phyloP scores from a whole-genome alignment of 192 early-diverging fungal genomes.

The Dissophora globulifera region DNA sequence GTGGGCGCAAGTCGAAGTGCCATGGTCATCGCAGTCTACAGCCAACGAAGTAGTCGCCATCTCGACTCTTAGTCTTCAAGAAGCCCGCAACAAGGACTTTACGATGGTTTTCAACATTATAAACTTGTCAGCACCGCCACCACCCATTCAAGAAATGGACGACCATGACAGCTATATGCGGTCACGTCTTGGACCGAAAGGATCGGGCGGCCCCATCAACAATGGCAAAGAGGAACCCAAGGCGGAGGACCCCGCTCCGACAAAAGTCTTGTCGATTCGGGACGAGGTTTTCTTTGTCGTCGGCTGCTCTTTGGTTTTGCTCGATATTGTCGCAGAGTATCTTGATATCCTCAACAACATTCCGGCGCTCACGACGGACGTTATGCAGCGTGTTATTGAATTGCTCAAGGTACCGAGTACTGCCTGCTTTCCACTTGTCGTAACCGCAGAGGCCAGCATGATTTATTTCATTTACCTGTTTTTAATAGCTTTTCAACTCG shows the following conservation, averaged over 20 bases:
- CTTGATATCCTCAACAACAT: slow-evolving; percentile 86
- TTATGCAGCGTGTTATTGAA: slow-evolving; percentile 90
- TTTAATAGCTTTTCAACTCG: slow-evolving; percentile 95
- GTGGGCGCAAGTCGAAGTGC: slow-evolving; percentile 95
- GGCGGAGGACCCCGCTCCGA: slow-evolving; percentile 42
- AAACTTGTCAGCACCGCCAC: slow-evolving; percentile 21
- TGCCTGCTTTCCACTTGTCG: no score
- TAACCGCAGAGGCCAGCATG: no score
- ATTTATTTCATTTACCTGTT: no score
- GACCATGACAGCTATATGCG: slow-evolving; percentile 20
- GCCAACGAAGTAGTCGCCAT: slow-evolving; percentile 76
- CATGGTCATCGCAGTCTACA: slow-evolving; percentile 91
- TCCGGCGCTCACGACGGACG: slow-evolving; percentile 80
- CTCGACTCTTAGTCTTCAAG: slow-evolving; percentile 50
- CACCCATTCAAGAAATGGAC: slow-evolving; percentile 20
- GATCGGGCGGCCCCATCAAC: slow-evolving; percentile 11
- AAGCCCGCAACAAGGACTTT: slow-evolving; percentile 55
- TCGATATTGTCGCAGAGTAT: slow-evolving; percentile 95
- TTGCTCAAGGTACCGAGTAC: slow-evolving; percentile 72
- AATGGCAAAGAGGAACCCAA: slow-evolving; percentile 24
- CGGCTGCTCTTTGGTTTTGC: slow-evolving; percentile 85
- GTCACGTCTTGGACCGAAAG: slow-evolving; percentile 3
- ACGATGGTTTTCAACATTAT: slow-evolving; percentile 46
- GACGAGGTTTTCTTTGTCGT: slow-evolving; percentile 87
- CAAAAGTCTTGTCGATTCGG: slow-evolving; percentile 79